These are phyloP conservation scores for Ganoderma boninense DNA, from an alignment of 1,284 basidiomycete genomes.

Conservation along the genomic window DNA sequence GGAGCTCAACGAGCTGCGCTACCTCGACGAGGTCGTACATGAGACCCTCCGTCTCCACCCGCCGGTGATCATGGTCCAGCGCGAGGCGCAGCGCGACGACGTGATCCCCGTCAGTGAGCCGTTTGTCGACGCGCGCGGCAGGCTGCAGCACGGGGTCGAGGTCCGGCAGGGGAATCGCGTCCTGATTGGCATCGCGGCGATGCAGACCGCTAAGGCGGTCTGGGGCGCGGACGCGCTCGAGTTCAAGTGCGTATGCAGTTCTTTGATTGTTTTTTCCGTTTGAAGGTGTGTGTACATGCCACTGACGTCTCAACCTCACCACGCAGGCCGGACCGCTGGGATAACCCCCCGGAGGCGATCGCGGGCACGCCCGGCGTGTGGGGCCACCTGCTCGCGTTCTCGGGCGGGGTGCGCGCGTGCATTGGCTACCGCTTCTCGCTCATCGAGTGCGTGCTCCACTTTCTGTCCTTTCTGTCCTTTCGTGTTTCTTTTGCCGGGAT, in stretches of 20 bases:
- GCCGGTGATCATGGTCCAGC: constrained; percentile 64
- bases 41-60: constrained; percentile 74
- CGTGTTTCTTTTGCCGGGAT: too few relatives aligned
- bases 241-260: constrained; percentile 50
- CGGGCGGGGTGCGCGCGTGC: constrained; percentile 66
- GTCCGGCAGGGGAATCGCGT: constrained; percentile 56
- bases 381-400: constrained; percentile 67
- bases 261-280: too few relatives aligned
- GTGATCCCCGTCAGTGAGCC: constrained; percentile 47
- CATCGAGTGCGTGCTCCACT: constrained; percentile 60
- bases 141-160: constrained; percentile 36
- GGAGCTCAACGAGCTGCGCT: constrained; percentile 62
- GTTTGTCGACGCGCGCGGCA: constrained; percentile 41
- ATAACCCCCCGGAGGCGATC: constrained; percentile 52
- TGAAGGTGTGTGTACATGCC: background rate
- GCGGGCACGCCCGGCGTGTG: constrained; percentile 63
- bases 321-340: constrained; percentile 66
- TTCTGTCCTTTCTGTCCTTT: too few relatives aligned
- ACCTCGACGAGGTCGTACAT: constrained; percentile 71
- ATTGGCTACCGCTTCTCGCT: constrained; percentile 79
- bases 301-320: background rate
- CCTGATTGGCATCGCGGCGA: constrained; percentile 54
- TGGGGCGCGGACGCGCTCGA: constrained; percentile 65
- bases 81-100: constrained; percentile 61
- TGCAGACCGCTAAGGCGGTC: constrained; percentile 55